Evolutionary conservation across 257 asterid species (phyloP).

Genomic region (Handroanthus guayacan): DNA sequence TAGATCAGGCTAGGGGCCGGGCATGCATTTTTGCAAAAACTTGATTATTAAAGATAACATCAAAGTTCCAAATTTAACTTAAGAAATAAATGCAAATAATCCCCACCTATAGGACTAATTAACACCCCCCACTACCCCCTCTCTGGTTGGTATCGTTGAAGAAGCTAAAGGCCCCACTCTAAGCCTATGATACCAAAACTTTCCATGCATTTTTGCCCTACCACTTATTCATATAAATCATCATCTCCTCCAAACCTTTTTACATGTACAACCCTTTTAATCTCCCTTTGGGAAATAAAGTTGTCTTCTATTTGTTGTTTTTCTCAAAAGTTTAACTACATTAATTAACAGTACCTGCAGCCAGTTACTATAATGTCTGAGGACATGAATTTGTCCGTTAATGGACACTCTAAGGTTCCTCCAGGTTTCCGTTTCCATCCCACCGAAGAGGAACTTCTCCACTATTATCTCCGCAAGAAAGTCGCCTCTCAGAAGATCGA

Average conservation of each 20-base stretch:
- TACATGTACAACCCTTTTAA: slow-evolving; percentile 23
- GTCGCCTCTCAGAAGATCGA: slow-evolving; percentile 73
- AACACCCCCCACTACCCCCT: not conserved
- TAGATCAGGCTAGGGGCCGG: too few relatives aligned
- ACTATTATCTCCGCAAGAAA: slow-evolving; percentile 83
- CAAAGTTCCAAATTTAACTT: too few relatives aligned
- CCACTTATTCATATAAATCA: slow-evolving; percentile 55
- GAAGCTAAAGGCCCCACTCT: slow-evolving; percentile 48
- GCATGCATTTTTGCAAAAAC: too few relatives aligned
- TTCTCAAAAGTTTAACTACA: slow-evolving; percentile 9
- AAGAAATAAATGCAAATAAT: too few relatives aligned
- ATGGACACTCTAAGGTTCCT: slow-evolving; percentile 87
- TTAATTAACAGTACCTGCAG: not conserved
- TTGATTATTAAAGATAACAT: too few relatives aligned
- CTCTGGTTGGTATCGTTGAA: slow-evolving; percentile 54
- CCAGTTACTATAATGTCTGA: slow-evolving; percentile 40
- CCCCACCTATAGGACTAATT: not conserved
- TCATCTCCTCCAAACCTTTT: slow-evolving; percentile 52
- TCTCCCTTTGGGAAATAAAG: not conserved
- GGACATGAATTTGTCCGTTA: slow-evolving; percentile 75
- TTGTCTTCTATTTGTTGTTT: not conserved
- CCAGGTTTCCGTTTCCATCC: slow-evolving; percentile 96
- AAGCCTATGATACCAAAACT: slow-evolving; percentile 52
- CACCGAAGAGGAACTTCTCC: slow-evolving; percentile 90
- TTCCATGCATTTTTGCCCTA: slow-evolving; percentile 61